Conservation (phyloP, 495 filamentous ascomycete genomes). For the Tuber indicum region DNA sequence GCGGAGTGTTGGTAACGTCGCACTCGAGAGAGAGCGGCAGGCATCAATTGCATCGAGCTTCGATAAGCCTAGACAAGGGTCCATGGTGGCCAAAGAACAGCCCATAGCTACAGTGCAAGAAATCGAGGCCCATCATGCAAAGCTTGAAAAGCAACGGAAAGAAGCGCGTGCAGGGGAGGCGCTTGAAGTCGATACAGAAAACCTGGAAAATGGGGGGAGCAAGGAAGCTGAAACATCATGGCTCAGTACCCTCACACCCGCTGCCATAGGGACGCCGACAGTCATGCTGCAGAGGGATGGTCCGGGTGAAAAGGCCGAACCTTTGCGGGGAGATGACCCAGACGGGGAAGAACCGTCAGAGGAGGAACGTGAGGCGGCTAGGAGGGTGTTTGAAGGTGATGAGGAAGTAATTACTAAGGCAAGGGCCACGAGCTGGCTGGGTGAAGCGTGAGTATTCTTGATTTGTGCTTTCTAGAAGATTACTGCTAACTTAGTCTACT, state of each 20-base stretch:
- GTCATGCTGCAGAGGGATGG: slow-evolving; percentile 41
- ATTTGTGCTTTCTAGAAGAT: not conserved
- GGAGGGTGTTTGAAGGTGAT: slow-evolving; percentile 77
- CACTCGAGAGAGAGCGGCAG: slow-evolving; percentile 29
- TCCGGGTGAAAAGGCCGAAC: slow-evolving; percentile 37
- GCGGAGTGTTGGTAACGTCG: slow-evolving; percentile 35
- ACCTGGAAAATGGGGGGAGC: slow-evolving; percentile 8
- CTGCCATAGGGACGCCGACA: slow-evolving; percentile 34
- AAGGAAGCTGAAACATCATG: slow-evolving; percentile 31
- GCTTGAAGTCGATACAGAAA: slow-evolving; percentile 33
- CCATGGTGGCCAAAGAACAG: slow-evolving; percentile 33
- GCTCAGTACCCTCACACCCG: slow-evolving; percentile 33
- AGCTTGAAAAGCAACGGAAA: slow-evolving; percentile 21
- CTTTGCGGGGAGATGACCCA: slow-evolving; percentile 25
- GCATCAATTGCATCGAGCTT: slow-evolving; percentile 22
- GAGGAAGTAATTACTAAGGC: slow-evolving; percentile 70
- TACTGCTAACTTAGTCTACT: slow-evolving; percentile 20
- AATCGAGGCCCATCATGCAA: slow-evolving; percentile 34
- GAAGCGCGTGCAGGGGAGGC: slow-evolving; percentile 25
- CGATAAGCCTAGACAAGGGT: slow-evolving; percentile 28
- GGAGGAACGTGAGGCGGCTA: slow-evolving; percentile 67
- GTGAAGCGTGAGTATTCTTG: slow-evolving; percentile 51
- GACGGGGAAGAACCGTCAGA: slow-evolving; percentile 47
- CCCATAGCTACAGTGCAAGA: slow-evolving; percentile 39
- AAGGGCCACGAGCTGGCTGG: slow-evolving; percentile 81